Evolutionary conservation across 2,329 filamentous ascomycete genomes (phyloP).

Genomic region (Colletotrichum lentis): DNA sequence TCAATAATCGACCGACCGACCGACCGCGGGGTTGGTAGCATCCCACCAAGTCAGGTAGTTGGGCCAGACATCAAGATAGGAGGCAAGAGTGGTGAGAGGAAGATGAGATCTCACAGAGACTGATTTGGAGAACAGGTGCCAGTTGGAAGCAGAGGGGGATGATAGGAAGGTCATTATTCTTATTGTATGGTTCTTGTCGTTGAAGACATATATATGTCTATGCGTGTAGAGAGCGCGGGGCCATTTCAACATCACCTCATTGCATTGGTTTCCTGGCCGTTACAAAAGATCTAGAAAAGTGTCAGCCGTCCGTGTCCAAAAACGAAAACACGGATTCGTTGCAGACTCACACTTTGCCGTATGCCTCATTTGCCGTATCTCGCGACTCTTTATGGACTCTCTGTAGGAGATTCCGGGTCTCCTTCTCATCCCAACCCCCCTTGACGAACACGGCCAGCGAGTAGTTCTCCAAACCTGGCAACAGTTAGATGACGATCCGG

Average conservation of each 20-base stretch:
- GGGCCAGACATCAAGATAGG: background rate
- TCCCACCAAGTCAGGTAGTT: background rate
- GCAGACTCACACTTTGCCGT: slow-evolving; percentile 46
- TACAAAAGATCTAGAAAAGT: slow-evolving; percentile 28
- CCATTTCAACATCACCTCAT: background rate
- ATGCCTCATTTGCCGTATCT: slow-evolving; percentile 44
- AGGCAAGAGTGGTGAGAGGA: background rate
- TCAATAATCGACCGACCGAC: background rate
- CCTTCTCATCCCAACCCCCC: slow-evolving; percentile 46
- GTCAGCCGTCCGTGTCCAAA: background rate
- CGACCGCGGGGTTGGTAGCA: background rate
- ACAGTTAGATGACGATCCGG: slow-evolving; percentile 19
- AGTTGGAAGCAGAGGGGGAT: no score
- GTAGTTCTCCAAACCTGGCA: slow-evolving; percentile 43
- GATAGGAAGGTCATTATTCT: background rate
- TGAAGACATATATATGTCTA: background rate
- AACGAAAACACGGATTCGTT: background rate
- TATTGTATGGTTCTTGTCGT: background rate
- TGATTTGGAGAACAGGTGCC: background rate
- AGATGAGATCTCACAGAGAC: background rate
- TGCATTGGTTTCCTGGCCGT: slow-evolving; percentile 36
- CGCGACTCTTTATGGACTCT: slow-evolving; percentile 46
- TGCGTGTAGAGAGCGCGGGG: background rate
- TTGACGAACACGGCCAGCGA: slow-evolving; percentile 46
- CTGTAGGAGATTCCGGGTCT: slow-evolving; percentile 45